Evolutionary conservation across 371 early-diverging fungal genomes (phyloP), one percentile per base, ranked within the genome.

Genomic region (Mucor velutinosus): DNA sequence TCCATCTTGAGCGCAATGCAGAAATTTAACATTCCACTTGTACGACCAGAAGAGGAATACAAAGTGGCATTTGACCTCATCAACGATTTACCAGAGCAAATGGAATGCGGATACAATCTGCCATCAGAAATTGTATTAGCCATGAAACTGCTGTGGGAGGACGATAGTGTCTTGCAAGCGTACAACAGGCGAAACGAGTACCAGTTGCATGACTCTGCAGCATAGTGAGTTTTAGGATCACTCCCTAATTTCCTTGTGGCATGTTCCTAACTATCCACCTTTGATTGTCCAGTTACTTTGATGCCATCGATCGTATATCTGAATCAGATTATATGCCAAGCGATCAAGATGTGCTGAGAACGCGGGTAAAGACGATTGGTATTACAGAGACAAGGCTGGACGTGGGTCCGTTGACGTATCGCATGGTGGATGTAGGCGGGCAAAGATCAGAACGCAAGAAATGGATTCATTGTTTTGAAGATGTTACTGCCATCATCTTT

Each of bases 1-100:
- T 94, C 94, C 30, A 92, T 98, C 55, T 76, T 97, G 33, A 94
- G 94, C 70, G 97, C 97, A 8, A 97, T 97, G 97, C 85, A 86
- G 12, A 71, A 85, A 30, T 75, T 91, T 43, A 78, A 80, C 65
- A 39, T 87, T 57, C 76, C 83, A 2, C 55, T 55, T 27, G 47
- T 47, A 17, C 21, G 21, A 47, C 29, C 55, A 29, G 55, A 55
- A 4, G 85, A 82, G 25, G 90, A 91, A 73, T 86, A 92, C 71
- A 69, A 67, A 1, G 82, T 84, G n/a, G 79, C 89, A 45, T 65
- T 27, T 49, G 49, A 70, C 3, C 81, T 90, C 35, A 89, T 96
- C 56, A 69, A 93, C 77, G 84, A 86, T 62, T 77, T 93, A 59
- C 94, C 95, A 2, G 73, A 78, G 45, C 96, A 95, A 76, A 87